Evolutionary conservation across 2,329 filamentous ascomycete genomes (phyloP).

Genomic region (Harringtonia lauricola): DNA sequence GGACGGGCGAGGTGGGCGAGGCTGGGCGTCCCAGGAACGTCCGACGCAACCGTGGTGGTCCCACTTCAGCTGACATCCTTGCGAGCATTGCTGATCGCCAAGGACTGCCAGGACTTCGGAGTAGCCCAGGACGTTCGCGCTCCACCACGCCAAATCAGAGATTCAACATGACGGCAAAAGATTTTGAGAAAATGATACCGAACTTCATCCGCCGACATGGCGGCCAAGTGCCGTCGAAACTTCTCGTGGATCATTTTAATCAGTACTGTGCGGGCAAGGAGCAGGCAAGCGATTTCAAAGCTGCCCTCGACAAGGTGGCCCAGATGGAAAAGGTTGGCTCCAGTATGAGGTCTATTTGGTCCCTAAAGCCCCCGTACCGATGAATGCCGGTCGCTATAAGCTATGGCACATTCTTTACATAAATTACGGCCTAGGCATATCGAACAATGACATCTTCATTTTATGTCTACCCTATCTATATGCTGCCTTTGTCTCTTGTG

Average conservation of each 20-base stretch:
- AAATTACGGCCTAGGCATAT: not conserved
- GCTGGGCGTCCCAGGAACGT: constrained; percentile 53
- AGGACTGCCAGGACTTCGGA: constrained; percentile 25
- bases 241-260: constrained; percentile 85
- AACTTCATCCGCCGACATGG: constrained; percentile 70
- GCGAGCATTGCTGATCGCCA: constrained; percentile 48
- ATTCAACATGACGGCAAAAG: constrained; percentile 36
- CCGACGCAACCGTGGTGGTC: constrained; percentile 33
- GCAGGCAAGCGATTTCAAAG: constrained; percentile 70
- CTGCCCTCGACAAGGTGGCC: constrained; percentile 67
- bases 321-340: constrained; percentile 50
- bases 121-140: constrained; percentile 26
- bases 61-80: constrained; percentile 43
- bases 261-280: constrained; percentile 59
- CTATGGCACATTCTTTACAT: too few relatives aligned
- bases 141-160: constrained; percentile 27
- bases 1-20: constrained; percentile 78
- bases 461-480: not conserved
- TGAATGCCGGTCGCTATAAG: too few relatives aligned
- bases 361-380: constrained; percentile 26
- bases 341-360: constrained; percentile 43
- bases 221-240: constrained; percentile 69
- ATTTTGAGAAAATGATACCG: constrained; percentile 63
- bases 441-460: not conserved
- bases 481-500: constrained; percentile 14